These are phyloP conservation scores for Tuber brumale DNA, from an alignment of 495 filamentous ascomycete genomes.

Conservation along the genomic window DNA sequence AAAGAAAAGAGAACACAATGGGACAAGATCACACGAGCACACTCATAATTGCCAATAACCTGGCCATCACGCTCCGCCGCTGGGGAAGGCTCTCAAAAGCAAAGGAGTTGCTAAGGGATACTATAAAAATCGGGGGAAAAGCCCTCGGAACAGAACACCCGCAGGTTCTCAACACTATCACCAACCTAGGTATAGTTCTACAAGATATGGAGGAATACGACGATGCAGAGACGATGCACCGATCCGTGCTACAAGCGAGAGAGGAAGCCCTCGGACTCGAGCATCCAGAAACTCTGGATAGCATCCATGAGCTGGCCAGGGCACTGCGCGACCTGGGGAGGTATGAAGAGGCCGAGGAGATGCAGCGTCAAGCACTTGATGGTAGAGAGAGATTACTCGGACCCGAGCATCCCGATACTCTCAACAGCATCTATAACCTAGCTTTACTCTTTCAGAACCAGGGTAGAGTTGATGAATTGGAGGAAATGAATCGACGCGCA, in stretches of 20 bases:
- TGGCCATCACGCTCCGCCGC: constrained; percentile 36
- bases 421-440: too few relatives aligned
- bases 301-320: too few relatives aligned
- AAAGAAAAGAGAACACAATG: constrained; percentile 5
- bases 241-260: constrained; percentile 33
- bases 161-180: constrained; percentile 39
- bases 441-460: too few relatives aligned
- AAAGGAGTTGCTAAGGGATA: constrained; percentile 33
- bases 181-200: constrained; percentile 39
- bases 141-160: constrained; percentile 40
- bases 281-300: constrained; percentile 41
- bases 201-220: constrained; percentile 40
- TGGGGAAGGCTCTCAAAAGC: constrained; percentile 44
- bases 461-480: neutral
- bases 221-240: constrained; percentile 43
- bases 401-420: too few relatives aligned
- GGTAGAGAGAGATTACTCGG: too few relatives aligned
- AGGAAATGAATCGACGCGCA: neutral
- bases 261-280: constrained; percentile 40
- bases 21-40: constrained; percentile 17
- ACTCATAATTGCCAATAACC: constrained; percentile 26
- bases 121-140: constrained; percentile 30
- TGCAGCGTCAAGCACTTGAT: too few relatives aligned
- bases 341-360: too few relatives aligned
- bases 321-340: too few relatives aligned